Conservation (phyloP, 2,329 filamentous ascomycete species). For the Dothistroma pini region DNA sequence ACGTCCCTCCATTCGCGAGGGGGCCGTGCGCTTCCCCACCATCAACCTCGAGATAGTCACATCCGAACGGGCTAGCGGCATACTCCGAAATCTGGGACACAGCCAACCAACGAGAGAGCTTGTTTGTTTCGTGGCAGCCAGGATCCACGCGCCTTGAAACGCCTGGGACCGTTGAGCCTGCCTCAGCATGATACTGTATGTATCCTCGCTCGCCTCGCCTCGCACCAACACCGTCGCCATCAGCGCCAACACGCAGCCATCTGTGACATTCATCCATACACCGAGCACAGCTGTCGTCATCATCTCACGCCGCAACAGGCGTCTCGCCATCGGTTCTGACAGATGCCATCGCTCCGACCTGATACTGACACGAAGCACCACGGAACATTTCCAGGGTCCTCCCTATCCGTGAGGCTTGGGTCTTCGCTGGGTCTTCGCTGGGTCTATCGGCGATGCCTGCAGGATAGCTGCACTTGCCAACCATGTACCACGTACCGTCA, state of each 20-base stretch:
- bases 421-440: too few species aligned
- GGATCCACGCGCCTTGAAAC: constrained; percentile 5
- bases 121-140: not conserved
- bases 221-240: not conserved
- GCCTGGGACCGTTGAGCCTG: not conserved
- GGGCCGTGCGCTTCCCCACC: not conserved
- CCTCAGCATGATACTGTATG: not conserved
- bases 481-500: not conserved
- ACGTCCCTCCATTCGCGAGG: not conserved
- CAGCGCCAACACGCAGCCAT: not conserved
- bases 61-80: not conserved
- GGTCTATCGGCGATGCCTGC: constrained; percentile 6
- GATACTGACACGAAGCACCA: not conserved
- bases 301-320: not conserved
- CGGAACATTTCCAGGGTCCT: not conserved
- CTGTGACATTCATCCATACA: not conserved
- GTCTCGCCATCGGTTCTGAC: not conserved
- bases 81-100: not conserved
- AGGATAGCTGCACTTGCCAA: not conserved
- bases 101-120: not conserved
- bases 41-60: not conserved
- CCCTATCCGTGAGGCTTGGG: constrained; percentile 2
- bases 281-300: not conserved
- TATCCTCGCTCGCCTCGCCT: too few species aligned
- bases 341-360: not conserved